Evolutionary conservation across 2,329 filamentous ascomycete genomes (phyloP), one percentile per base, ranked within the genome.

Genomic region (Trichoderma cornu-damae): DNA sequence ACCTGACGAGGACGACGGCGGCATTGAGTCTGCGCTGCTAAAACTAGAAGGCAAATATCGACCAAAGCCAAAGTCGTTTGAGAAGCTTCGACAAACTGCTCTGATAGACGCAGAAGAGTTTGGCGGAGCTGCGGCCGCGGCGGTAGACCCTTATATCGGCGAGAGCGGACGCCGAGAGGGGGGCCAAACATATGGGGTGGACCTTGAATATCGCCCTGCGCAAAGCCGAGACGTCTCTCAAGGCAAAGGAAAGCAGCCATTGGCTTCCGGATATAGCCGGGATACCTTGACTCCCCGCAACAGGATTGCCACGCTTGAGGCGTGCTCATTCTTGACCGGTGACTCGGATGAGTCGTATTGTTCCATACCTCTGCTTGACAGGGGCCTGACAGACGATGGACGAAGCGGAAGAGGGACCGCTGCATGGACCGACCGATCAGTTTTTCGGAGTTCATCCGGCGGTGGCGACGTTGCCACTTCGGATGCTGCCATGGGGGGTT

Each of bases 41-140:
- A 99, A 97, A 67, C 79, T 99, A 0, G 94, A 99, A 74, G 94
- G 94, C 8, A 93, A 84, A 63, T 94, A 87, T 64, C 81, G 87
- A 67, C 85, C 79, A 63, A 82, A 71, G 64, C 61, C 44, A 18
- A 56, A 34, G 30, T 69, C 0, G 69, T 69, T 67, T 75, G 11
- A 77, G 72, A 20, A 43, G 54, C 42, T 55, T 20, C 34, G 35
- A 54, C 55, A 44, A 28, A 32, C 12, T n/a, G 55, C 51, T 18
- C 34, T 55, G 22, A 53, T 44, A 22, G 55, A 58, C 38, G 47
- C 49, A 37, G 22, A 52, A 14, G 38, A 52, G 18, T 51, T 50
- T 30, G 49, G 55, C 12, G 30, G 20, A 26, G 14, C 6, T 14
- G 20, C 11, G 11, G 18, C 16, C 14, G 20, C 20, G 6, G 37